Conservation (phyloP, 805 yeast genomes). For the Teunomyces lycoperdinae region DNA sequence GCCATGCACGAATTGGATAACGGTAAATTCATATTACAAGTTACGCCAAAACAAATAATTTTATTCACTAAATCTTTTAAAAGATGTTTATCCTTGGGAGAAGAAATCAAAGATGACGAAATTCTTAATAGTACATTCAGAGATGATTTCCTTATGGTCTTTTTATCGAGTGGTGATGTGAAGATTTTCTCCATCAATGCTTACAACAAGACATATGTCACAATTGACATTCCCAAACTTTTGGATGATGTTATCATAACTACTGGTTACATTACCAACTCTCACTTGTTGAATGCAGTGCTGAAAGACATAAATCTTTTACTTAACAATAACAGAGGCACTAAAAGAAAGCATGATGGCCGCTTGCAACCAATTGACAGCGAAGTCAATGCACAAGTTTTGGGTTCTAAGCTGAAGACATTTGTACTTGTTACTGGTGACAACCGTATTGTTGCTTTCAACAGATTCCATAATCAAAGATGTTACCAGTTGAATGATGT, state of each 20-base stretch:
- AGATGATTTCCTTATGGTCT: conserved; percentile 62
- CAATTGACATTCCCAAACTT: conserved; percentile 39
- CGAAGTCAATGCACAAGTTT: conserved; percentile 13
- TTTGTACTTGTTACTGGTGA: conserved; percentile 76
- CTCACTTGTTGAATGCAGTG: conserved; percentile 45
- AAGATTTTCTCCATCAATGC: conserved; percentile 47
- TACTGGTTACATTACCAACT: conserved; percentile 61
- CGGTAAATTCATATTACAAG: conserved; percentile 66
- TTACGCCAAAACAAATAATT: conserved; percentile 62
- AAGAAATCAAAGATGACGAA: conserved; percentile 47
- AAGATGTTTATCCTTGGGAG: conserved; percentile 47
- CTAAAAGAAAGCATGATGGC: conserved; percentile 27
- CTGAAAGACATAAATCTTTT: conserved; percentile 28
- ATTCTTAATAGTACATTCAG: conserved; percentile 59
- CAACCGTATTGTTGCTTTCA: conserved; percentile 65
- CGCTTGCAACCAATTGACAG: neutral
- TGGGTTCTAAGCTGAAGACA: conserved; percentile 33
- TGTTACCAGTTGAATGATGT: conserved; percentile 52
- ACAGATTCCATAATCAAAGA: conserved; percentile 50
- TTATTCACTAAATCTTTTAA: conserved; percentile 61
- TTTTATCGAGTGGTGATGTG: conserved; percentile 70
- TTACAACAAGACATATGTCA: conserved; percentile 31
- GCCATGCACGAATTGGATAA: conserved; percentile 59
- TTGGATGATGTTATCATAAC: conserved; percentile 56
- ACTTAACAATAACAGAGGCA: conserved; percentile 25